Evolutionary conservation across 805 yeast genomes (phyloP).

Genomic region (Saccharomycopsis oosterbeekiorum): DNA sequence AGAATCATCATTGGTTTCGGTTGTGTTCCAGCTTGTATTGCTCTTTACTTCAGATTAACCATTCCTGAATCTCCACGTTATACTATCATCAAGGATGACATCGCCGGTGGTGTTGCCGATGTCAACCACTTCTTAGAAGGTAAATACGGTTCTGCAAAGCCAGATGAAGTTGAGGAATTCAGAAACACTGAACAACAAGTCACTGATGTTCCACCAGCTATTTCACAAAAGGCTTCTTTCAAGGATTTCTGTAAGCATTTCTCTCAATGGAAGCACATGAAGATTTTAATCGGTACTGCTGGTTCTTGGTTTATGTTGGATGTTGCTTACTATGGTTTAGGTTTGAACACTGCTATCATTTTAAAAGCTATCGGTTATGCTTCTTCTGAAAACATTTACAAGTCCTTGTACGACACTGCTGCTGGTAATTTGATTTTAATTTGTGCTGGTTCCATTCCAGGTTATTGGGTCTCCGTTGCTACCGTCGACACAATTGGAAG

Average conservation of each 20-base stretch:
- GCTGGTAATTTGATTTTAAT: slow-evolving; percentile 89
- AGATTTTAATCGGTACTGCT: slow-evolving; percentile 79
- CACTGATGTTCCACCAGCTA: slow-evolving; percentile 30
- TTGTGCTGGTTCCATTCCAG: slow-evolving; percentile 93
- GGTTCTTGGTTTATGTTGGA: slow-evolving; percentile 87
- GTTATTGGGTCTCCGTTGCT: slow-evolving; percentile 81
- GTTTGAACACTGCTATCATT: slow-evolving; percentile 72
- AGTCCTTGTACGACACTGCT: slow-evolving; percentile 61
- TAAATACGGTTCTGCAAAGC: slow-evolving; percentile 39
- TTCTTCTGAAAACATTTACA: slow-evolving; percentile 57
- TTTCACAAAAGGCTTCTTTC: slow-evolving; percentile 66
- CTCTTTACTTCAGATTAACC: slow-evolving; percentile 84
- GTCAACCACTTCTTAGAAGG: slow-evolving; percentile 42
- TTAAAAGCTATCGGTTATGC: slow-evolving; percentile 81
- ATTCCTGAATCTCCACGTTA: slow-evolving; percentile 94
- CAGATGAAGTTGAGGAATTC: slow-evolving; percentile 34
- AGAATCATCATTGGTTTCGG: slow-evolving; percentile 85
- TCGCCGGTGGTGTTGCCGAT: slow-evolving; percentile 48
- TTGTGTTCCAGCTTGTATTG: slow-evolving; percentile 77
- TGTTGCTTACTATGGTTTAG: slow-evolving; percentile 84
- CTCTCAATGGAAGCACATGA: slow-evolving; percentile 78
- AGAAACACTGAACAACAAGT: slow-evolving; percentile 36
- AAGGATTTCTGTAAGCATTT: slow-evolving; percentile 66
- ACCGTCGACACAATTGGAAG: slow-evolving; percentile 77
- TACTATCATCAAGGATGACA: slow-evolving; percentile 55